These are phyloP conservation scores for Benincasa hispida DNA, from an alignment of 306 rosid genomes.

Conservation along the genomic window DNA sequence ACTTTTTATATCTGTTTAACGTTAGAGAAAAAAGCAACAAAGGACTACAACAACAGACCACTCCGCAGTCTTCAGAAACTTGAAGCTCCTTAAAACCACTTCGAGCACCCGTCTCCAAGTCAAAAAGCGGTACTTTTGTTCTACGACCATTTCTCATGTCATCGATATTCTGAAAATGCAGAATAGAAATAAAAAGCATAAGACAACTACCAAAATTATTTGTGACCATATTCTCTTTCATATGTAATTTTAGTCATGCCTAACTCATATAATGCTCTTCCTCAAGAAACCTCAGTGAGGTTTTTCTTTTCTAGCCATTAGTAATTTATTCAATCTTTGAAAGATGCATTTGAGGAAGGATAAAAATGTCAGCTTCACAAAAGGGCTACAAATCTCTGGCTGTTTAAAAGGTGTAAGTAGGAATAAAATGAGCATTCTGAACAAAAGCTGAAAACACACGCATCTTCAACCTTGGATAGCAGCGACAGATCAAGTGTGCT, in stretches of 20 bases:
- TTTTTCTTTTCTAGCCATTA: not conserved
- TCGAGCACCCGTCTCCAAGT: conserved; percentile 88
- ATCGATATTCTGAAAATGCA: conserved; percentile 65
- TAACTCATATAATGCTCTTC: not conserved
- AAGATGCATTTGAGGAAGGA: not conserved
- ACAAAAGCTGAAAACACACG: not conserved
- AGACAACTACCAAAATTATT: conserved; percentile 8
- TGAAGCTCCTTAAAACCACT: conserved; percentile 90
- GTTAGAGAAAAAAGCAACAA: not conserved
- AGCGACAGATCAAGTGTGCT: conserved; percentile 69
- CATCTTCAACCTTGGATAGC: conserved; percentile 61
- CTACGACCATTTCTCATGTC: conserved; percentile 72
- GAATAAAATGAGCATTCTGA: not conserved
- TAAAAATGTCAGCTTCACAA: not conserved
- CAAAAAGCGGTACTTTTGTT: conserved; percentile 88
- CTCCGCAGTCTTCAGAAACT: conserved; percentile 99
- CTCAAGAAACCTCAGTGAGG: not conserved
- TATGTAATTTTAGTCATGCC: not conserved
- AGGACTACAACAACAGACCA: conserved; percentile 46
- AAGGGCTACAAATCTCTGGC: not conserved
- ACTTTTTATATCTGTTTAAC: not conserved
- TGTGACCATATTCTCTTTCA: not conserved
- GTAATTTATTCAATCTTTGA: not conserved
- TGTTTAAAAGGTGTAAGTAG: not conserved
- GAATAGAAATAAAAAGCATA: conserved; percentile 9